Evolutionary conservation across 225 moss, liverwort and hornwort genomes (phyloP).

Genomic region (Rhytidiadelphus loreus): DNA sequence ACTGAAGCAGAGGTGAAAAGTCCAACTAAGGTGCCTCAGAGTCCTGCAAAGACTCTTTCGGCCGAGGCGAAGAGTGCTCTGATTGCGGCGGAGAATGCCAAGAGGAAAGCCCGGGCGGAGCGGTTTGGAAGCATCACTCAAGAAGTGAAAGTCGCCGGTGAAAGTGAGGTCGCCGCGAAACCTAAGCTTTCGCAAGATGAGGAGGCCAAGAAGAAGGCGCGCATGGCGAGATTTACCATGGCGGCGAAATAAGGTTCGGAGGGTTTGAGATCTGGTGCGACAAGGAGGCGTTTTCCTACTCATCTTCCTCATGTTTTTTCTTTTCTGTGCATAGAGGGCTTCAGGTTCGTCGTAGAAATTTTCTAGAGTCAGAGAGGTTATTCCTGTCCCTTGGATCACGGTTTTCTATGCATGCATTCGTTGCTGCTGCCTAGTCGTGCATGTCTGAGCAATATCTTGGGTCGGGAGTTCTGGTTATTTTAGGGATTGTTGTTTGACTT

Average conservation of each 20-base stretch:
- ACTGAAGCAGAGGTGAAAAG: neutral
- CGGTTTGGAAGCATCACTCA: constrained; percentile 39
- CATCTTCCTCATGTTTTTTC: neutral
- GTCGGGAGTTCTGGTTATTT: neutral
- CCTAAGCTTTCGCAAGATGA: constrained; percentile 30
- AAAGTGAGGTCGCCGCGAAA: constrained; percentile 23
- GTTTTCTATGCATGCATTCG: constrained; percentile 6
- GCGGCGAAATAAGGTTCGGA: constrained; percentile 13
- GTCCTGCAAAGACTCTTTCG: constrained; percentile 1
- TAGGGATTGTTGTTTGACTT: neutral
- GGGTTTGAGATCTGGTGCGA: neutral
- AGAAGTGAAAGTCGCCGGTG: constrained; percentile 16
- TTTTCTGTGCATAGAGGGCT: constrained; percentile 16
- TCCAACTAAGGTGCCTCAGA: constrained; percentile 15
- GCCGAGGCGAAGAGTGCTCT: constrained; percentile 46
- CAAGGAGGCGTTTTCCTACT: constrained; percentile 7
- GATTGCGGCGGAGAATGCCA: constrained; percentile 56
- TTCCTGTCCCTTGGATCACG: constrained; percentile 9
- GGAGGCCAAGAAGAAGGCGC: constrained; percentile 87
- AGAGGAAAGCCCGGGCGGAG: constrained; percentile 88
- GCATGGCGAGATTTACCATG: constrained; percentile 75
- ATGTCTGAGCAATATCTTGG: neutral
- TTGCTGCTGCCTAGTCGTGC: constrained; percentile 3
- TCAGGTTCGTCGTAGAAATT: constrained; percentile 1
- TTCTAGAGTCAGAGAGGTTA: neutral